Conservation (phyloP, 1,139 yeast genomes). For the Yamadazyma buinensis region DNA sequence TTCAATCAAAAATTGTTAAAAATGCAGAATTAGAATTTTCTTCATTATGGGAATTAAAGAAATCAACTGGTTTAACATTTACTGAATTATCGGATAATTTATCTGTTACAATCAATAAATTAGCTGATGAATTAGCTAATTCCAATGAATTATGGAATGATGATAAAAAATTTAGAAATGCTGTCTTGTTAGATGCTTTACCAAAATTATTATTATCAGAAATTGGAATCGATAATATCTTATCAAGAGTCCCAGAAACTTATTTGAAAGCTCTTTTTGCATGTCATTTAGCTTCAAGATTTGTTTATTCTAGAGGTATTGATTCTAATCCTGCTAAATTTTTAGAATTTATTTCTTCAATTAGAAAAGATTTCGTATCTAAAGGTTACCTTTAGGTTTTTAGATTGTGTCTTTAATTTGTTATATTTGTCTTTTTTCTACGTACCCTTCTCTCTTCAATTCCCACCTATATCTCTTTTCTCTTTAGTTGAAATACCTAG, state of each 20-base stretch:
- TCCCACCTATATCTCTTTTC: background rate
- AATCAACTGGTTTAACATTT: slow-evolving; percentile 63
- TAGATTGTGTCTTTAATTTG: too few relatives aligned
- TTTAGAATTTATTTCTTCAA: slow-evolving; percentile 62
- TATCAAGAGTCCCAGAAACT: slow-evolving; percentile 79
- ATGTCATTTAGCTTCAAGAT: slow-evolving; percentile 82
- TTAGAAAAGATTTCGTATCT: slow-evolving; percentile 36
- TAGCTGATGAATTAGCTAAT: slow-evolving; percentile 82
- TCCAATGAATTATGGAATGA: slow-evolving; percentile 84
- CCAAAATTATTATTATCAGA: slow-evolving; percentile 69
- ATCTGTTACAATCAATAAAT: slow-evolving; percentile 80
- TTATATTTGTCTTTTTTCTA: too few relatives aligned
- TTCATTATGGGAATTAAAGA: slow-evolving; percentile 77
- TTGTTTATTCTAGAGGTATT: slow-evolving; percentile 83
- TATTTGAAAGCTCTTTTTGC: slow-evolving; percentile 90
- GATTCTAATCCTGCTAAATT: slow-evolving; percentile 81
- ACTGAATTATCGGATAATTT: slow-evolving; percentile 81
- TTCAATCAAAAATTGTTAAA: slow-evolving; percentile 66
- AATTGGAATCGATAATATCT: slow-evolving; percentile 72
- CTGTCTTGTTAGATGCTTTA: slow-evolving; percentile 70
- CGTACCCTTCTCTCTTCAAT: too few relatives aligned
- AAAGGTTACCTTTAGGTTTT: slow-evolving; percentile 26
- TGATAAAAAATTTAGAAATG: slow-evolving; percentile 73
- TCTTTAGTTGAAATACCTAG: too few relatives aligned
- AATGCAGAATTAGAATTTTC: slow-evolving; percentile 87